phyloP scores from a whole-genome alignment of 495 filamentous ascomycete genomes.

The Xylaria telfairii region DNA sequence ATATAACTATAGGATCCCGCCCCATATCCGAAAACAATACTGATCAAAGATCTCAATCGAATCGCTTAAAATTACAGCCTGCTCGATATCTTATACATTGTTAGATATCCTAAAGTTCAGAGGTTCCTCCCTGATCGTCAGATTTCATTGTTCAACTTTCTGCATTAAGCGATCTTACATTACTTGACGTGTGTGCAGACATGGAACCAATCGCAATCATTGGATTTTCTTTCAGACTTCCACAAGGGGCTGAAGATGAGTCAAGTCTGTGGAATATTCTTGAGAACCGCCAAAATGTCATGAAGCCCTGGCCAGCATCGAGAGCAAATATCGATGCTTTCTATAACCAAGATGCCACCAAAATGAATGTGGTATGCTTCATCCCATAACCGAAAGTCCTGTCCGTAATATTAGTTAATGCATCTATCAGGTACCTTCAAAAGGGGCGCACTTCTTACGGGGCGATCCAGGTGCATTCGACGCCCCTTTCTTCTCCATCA shows the following conservation, averaged over 20 bases:
- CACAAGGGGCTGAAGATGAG: slow-evolving; percentile 30
- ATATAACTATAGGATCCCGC: no score
- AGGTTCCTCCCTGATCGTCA: no score
- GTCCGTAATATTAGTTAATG: neutral
- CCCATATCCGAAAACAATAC: no score
- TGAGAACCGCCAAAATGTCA: slow-evolving; percentile 24
- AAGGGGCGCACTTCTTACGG: neutral
- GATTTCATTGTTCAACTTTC: no score
- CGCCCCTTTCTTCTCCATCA: neutral
- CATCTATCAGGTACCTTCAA: no score
- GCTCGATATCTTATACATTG: no score
- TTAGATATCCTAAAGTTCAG: neutral
- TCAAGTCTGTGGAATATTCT: slow-evolving; percentile 32
- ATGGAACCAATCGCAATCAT: slow-evolving; percentile 28
- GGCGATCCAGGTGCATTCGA: neutral
- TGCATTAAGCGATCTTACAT: no score
- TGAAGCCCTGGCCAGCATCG: slow-evolving; percentile 32
- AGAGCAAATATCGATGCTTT: slow-evolving; percentile 18
- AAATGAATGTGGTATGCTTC: no score
- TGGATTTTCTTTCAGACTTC: slow-evolving; percentile 34
- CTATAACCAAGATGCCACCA: neutral
- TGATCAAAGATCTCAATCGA: no score
- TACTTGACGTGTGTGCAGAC: neutral
- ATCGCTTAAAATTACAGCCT: no score
- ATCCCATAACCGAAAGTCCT: neutral